These are phyloP conservation scores for Alternaria panax DNA, from an alignment of 2,329 filamentous ascomycete species.

Conservation along the genomic window DNA sequence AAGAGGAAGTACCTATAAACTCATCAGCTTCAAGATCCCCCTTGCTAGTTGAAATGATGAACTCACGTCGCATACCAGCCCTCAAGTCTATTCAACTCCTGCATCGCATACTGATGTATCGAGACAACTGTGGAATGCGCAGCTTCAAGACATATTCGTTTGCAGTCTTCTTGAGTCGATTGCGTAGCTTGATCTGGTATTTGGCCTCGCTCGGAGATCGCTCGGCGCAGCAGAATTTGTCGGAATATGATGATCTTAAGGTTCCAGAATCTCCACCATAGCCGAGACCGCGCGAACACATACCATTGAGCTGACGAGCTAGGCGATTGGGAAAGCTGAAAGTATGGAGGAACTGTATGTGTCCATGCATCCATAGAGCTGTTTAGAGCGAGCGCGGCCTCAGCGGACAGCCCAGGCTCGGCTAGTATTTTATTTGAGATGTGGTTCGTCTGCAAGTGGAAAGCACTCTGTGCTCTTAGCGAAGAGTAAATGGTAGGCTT, in stretches of 20 bases:
- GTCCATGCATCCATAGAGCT: constrained; percentile 29
- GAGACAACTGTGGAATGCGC: constrained; percentile 34
- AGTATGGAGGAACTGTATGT: constrained; percentile 26
- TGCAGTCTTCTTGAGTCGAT: constrained; percentile 31
- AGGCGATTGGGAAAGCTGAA: constrained; percentile 20
- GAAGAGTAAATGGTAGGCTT: constrained; percentile 34
- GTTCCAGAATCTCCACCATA: constrained; percentile 40
- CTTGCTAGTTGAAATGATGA: background rate
- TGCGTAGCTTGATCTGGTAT: constrained; percentile 27
- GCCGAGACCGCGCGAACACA: constrained; percentile 29
- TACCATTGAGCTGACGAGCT: constrained; percentile 25
- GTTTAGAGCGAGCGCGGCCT: constrained; percentile 31
- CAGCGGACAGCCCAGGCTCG: constrained; percentile 36
- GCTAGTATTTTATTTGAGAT: constrained; percentile 33
- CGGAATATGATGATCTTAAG: constrained; percentile 37
- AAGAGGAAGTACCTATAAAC: constrained; percentile 33
- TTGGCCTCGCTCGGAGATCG: constrained; percentile 32
- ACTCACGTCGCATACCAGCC: constrained; percentile 40
- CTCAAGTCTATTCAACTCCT: constrained; percentile 30
- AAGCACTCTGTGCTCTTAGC: constrained; percentile 29
- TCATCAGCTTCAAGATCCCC: background rate
- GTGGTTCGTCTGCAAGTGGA: constrained; percentile 35
- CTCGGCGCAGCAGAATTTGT: constrained; percentile 32
- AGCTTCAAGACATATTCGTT: constrained; percentile 34
- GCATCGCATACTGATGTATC: constrained; percentile 30